Base-by-base conservation (phyloP, 129 eudicot species). In the Escallonia rubra region DNA sequence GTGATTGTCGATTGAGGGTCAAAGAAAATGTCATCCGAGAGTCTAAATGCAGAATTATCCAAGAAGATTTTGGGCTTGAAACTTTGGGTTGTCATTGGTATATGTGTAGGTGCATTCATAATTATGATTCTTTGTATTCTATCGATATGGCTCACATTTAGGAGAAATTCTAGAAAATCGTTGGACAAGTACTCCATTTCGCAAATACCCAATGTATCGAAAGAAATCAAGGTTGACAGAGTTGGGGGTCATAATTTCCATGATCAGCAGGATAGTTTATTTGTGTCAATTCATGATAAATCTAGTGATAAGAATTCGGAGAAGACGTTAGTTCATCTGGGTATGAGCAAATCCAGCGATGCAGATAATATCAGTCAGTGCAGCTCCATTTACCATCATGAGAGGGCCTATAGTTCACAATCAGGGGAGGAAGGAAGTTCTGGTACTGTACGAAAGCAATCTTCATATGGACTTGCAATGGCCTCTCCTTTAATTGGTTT, bases 391-490 rank as follows among this genome's bases (percentile, higher is more conserved):
- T 78, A 81, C 75, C 81, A 79, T 70, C 80, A 82, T 23, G 94
- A 91, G 67, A 81, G 83, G 75, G 80, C 86, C 15, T 70, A 55
- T 34, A 87, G 89, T 67, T 87, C 91, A 49, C 90, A 91, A 13
- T 91, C 97, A 46, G 90, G 86, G 46, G 97, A 91, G 65, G 97
- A 91, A 58, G 98, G 91, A 69, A 85, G 83, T 77, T 91, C 86
- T 6, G 96, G 91, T 8, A 76, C 73, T 69, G 52, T 73, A n/a
- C 70, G 85, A 64, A 91, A 83, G 75, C 96, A 83, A 55, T 57
- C 84, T 59, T 82, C 94, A 6, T 79, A 86, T 49, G 90, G 91
- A 43, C 72, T 79, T 61, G 59, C 78, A 41, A 74, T 76, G 78
- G 84, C 95, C 8, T 90, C 98, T 79, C 95, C 98, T 59, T 80